phyloP scores from a whole-genome alignment of 495 filamentous ascomycete genomes.

The Penicillium antarcticum region DNA sequence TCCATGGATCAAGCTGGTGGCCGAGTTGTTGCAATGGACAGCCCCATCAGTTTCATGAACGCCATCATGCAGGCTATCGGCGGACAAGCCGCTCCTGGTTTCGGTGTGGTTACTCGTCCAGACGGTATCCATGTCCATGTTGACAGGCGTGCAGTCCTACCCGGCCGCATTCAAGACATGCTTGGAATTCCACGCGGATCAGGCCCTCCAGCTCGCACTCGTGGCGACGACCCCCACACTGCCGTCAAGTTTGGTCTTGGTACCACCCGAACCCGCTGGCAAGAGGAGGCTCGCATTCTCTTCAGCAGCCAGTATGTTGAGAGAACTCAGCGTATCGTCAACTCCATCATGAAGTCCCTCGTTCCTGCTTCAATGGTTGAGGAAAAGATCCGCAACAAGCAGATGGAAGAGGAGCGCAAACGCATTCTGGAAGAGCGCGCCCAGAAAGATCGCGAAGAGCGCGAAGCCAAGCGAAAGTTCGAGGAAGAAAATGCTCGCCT shows the following conservation, averaged over 20 bases:
- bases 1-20: conserved; percentile 49
- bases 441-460: conserved; percentile 49
- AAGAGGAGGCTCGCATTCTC: conserved; percentile 84
- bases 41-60: conserved; percentile 61
- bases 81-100: conserved; percentile 44
- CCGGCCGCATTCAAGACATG: conserved; percentile 55
- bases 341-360: conserved; percentile 68
- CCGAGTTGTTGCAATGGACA: conserved; percentile 52
- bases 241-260: conserved; percentile 69
- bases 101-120: conserved; percentile 54
- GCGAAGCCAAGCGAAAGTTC: conserved; percentile 58
- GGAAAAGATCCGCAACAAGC: conserved; percentile 60
- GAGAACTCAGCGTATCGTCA: conserved; percentile 67
- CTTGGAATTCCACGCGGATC: conserved; percentile 50
- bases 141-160: conserved; percentile 46
- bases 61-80: conserved; percentile 58
- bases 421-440: conserved; percentile 44
- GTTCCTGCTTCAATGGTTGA: conserved; percentile 81
- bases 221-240: conserved; percentile 57
- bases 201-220: conserved; percentile 34
- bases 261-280: conserved; percentile 74
- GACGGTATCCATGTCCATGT: conserved; percentile 59
- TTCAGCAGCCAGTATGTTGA: conserved; percentile 68
- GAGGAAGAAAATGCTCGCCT: conserved; percentile 58
- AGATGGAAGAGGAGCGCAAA: conserved; percentile 46